Evolutionary conservation across 345 rosid genomes (phyloP).

Genomic region (Carallia pectinifolia): DNA sequence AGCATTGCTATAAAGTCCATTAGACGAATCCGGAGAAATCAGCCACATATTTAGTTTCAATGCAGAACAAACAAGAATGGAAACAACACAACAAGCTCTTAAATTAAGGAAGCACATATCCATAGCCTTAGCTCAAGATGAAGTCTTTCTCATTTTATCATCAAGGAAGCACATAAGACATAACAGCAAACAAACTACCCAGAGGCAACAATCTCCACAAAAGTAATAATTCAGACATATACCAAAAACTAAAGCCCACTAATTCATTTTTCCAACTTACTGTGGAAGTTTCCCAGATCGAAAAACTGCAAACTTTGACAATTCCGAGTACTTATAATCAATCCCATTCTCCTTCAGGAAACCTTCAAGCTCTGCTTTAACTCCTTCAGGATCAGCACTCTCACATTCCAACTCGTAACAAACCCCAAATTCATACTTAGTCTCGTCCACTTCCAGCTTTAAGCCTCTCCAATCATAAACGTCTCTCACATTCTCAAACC

Average conservation of each 20-base stretch:
- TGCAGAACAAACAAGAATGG: no score
- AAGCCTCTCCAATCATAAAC: conserved; percentile 68
- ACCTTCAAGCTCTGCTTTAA: conserved; percentile 57
- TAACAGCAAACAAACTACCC: background rate
- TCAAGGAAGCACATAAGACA: no score
- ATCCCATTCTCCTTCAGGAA: conserved; percentile 57
- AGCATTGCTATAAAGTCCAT: no score
- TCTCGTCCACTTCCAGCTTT: conserved; percentile 84
- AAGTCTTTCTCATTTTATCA: no score
- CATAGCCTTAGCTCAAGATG: no score
- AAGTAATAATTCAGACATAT: background rate
- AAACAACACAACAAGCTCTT: no score
- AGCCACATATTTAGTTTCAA: no score
- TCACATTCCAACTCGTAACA: conserved; percentile 86
- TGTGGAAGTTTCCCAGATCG: conserved; percentile 67
- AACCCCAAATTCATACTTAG: conserved; percentile 61
- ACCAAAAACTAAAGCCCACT: background rate
- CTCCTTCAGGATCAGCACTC: conserved; percentile 63
- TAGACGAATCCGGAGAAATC: no score
- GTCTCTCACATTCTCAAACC: conserved; percentile 71
- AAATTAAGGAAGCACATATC: no score
- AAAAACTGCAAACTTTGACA: conserved; percentile 76
- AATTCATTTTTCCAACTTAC: conserved; percentile 18
- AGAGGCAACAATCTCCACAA: background rate
- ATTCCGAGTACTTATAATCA: conserved; percentile 51